Percentiles rank a stretch among this genome's conserved stretches.
These are phyloP conservation scores for Cyanidioschyzon merolae DNA, from an alignment of 23 red algal genomes.

Conservation along the genomic window DNA sequence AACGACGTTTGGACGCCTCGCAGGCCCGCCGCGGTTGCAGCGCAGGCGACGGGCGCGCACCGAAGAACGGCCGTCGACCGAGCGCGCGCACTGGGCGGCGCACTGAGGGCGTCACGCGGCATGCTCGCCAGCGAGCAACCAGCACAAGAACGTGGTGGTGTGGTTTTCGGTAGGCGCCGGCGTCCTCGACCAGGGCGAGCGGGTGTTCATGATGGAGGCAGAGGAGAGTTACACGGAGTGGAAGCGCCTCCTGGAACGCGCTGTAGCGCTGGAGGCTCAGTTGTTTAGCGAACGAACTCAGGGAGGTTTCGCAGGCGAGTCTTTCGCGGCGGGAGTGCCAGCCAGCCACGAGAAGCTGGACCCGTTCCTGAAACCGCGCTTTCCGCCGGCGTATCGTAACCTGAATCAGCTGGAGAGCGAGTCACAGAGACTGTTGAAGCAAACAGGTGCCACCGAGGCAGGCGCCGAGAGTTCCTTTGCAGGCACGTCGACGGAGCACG, in stretches of 20 bases:
- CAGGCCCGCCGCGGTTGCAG: no score
- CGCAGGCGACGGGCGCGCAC: no score
- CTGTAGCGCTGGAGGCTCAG: conserved; percentile 4
- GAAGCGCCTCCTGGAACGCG: not conserved
- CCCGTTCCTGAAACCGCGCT: not conserved
- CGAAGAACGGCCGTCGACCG: no score
- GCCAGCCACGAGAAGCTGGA: not conserved
- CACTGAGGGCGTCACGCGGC: no score
- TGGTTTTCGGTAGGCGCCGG: no score
- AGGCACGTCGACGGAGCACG: not conserved
- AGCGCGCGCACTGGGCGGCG: no score
- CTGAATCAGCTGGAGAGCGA: not conserved
- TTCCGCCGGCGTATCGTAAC: not conserved
- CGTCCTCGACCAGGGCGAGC: no score
- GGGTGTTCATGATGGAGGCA: not conserved
- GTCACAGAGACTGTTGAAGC: not conserved
- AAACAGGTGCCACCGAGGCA: not conserved
- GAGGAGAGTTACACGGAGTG: not conserved
- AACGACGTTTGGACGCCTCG: no score
- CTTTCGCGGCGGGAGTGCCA: not conserved
- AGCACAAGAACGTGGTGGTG: no score
- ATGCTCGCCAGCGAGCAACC: no score
- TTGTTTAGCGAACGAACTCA: not conserved
- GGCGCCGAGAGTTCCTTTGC: not conserved
- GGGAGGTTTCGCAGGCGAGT: not conserved